phyloP scores from a whole-genome alignment of 2,329 filamentous ascomycete species.

The Aspergillus fischeri region DNA sequence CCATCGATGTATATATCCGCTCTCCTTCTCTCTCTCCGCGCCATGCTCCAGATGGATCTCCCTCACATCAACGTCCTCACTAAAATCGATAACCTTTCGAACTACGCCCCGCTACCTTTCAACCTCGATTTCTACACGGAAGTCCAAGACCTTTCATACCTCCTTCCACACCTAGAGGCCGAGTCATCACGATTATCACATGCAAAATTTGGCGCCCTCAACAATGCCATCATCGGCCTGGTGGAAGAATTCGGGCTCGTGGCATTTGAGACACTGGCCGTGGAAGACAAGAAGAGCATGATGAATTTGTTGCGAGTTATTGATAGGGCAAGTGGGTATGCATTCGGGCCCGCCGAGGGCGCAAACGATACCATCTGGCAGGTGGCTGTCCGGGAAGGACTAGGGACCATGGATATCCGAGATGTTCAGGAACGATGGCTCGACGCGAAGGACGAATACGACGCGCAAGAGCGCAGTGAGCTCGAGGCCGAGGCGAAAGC shows the following conservation, averaged over 20 bases:
- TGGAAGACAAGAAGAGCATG: conserved; percentile 97
- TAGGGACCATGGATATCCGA: conserved; percentile 69
- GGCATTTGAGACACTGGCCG: conserved; percentile 85
- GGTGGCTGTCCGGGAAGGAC: conserved; percentile 75
- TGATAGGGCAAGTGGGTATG: conserved; percentile 87
- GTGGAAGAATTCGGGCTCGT: conserved; percentile 89
- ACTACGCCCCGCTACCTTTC: conserved; percentile 84
- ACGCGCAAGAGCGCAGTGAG: conserved; percentile 70
- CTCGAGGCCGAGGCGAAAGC: conserved; percentile 69
- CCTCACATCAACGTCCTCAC: conserved; percentile 94
- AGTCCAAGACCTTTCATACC: conserved; percentile 83
- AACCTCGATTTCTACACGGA: conserved; percentile 97
- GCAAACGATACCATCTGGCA: conserved; percentile 98
- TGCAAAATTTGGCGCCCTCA: conserved; percentile 77
- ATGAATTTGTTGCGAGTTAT: conserved; percentile 85
- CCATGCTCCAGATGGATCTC: conserved; percentile 97
- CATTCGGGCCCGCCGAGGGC: conserved; percentile 84
- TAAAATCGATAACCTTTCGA: conserved; percentile 90
- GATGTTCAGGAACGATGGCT: conserved; percentile 97
- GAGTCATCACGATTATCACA: conserved; percentile 68
- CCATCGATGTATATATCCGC: conserved; percentile 95
- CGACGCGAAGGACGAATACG: conserved; percentile 82
- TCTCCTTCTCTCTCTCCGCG: conserved; percentile 83
- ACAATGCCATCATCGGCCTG: conserved; percentile 78
- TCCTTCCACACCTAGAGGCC: conserved; percentile 73